Conservation (phyloP, 495 filamentous ascomycete genomes). For the Trichoderma erinaceum region DNA sequence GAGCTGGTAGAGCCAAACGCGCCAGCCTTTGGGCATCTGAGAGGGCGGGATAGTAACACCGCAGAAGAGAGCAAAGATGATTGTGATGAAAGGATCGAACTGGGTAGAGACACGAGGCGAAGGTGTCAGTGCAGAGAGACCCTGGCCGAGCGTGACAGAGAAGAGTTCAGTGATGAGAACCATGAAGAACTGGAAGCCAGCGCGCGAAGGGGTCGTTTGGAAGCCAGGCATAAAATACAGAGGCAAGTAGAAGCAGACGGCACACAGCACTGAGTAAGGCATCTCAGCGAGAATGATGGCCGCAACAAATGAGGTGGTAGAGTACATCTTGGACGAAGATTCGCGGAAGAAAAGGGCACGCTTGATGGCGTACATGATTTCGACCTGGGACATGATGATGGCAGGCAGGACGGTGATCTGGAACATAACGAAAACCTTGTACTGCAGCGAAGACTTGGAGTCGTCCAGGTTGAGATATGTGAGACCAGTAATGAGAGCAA, state of each 20-base stretch:
- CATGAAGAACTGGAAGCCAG: slow-evolving; percentile 80
- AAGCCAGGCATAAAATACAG: slow-evolving; percentile 70
- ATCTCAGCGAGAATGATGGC: slow-evolving; percentile 70
- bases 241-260: slow-evolving; percentile 66
- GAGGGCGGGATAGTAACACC: slow-evolving; percentile 72
- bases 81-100: slow-evolving; percentile 70
- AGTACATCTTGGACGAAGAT: slow-evolving; percentile 71
- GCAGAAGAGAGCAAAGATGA: slow-evolving; percentile 77
- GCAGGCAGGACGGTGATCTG: slow-evolving; percentile 71
- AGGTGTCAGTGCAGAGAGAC: slow-evolving; percentile 62
- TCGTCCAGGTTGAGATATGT: slow-evolving; percentile 64
- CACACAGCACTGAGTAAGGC: slow-evolving; percentile 69
- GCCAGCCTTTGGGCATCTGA: slow-evolving; percentile 73
- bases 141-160: slow-evolving; percentile 65
- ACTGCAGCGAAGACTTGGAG: slow-evolving; percentile 62
- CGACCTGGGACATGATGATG: slow-evolving; percentile 69
- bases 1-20: slow-evolving; percentile 72
- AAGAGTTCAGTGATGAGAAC: slow-evolving; percentile 71
- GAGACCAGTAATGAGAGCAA: slow-evolving; percentile 68
- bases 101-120: slow-evolving; percentile 64
- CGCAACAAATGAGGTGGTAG: slow-evolving; percentile 61
- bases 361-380: slow-evolving; percentile 70
- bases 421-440: slow-evolving; percentile 79
- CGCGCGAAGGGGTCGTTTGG: slow-evolving; percentile 46
- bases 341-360: slow-evolving; percentile 75